These are phyloP conservation scores for Metschnikowia picachoensis DNA, from an alignment of 805 yeast species.

Conservation along the genomic window DNA sequence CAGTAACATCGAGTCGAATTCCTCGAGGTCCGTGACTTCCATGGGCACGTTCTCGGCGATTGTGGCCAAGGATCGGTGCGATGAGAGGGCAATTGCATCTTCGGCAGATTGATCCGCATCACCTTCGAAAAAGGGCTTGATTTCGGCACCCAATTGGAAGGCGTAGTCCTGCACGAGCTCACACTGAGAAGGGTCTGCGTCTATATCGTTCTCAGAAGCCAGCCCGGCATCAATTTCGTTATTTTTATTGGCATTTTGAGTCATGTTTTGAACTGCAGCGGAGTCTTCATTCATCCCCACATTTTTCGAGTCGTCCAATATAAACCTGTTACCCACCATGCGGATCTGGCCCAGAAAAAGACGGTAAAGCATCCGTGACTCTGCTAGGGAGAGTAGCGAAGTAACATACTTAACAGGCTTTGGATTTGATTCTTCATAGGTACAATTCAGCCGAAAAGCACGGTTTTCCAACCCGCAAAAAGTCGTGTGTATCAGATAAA, in stretches of 20 bases:
- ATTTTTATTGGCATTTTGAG: not conserved
- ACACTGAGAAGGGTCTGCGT: not conserved
- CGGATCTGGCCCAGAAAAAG: no score
- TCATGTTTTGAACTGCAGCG: no score
- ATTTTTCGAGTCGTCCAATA: no score
- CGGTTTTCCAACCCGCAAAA: not conserved
- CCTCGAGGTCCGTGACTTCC: conserved; percentile 23
- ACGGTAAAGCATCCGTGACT: no score
- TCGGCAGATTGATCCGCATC: not conserved
- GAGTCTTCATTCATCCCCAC: no score
- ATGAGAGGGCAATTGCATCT: not conserved
- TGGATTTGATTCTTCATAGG: not conserved
- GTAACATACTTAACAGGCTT: no score
- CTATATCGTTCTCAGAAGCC: not conserved
- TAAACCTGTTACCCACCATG: no score
- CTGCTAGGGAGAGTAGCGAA: no score
- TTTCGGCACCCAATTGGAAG: conserved; percentile 23
- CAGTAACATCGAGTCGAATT: conserved; percentile 37
- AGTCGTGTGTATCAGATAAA: not conserved
- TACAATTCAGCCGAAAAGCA: not conserved
- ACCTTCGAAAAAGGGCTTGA: not conserved
- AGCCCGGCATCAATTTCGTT: not conserved
- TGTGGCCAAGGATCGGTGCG: conserved; percentile 14
- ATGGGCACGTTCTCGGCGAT: conserved; percentile 22
- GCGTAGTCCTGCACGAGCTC: conserved; percentile 28